Evolutionary conservation across 306 rosid species (phyloP), one percentile per base, ranked within the genome.

Genomic region (Sophora flavescens): DNA sequence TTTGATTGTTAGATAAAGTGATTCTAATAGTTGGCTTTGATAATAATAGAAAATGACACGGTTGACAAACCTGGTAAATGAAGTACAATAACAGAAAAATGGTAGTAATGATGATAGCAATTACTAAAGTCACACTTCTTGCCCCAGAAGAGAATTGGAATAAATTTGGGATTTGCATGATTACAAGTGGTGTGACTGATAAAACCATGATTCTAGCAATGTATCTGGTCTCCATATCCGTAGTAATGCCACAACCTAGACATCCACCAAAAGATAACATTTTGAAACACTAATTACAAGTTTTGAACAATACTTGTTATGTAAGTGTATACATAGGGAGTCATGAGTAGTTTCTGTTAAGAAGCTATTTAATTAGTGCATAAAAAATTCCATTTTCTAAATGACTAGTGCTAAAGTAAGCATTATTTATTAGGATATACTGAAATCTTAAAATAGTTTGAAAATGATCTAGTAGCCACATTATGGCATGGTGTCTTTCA

Each of bases 11-110:
- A 12, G 18, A 59, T 10, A 16, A 41, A 22, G 39, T 41, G 12
- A 36, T 63, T 12, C 6, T 28, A 38, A 53, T 3, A 14, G 8
- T 48, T 15, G 32, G 39, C 6, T 41, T 28, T 9, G 1, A 18
- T 63, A 4, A 42, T 56, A 45, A 44, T 41, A 36, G 63, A 35
- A 16, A 16, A 16, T 12, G 70, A 26, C 60, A 26, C 60, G 28
- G 18, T 7, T 69, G 70, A 41, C 13, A 15, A 81, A 85, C 88
- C 91, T 88, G 89, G 78, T 85, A 81, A 63, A 54, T 14, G 80
- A 78, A 83, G 78, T 78, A 78, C n/a, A 68, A 7, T 63, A 83
- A 17, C 2, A 85, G 84, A 72, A 85, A 75, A 32, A 68, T n/a
- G 32, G 63, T 4, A 38, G 81, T 58, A 42, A 80, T 54, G 16